phyloP scores from a whole-genome alignment of 306 rosid species.

The Prunus padus region DNA sequence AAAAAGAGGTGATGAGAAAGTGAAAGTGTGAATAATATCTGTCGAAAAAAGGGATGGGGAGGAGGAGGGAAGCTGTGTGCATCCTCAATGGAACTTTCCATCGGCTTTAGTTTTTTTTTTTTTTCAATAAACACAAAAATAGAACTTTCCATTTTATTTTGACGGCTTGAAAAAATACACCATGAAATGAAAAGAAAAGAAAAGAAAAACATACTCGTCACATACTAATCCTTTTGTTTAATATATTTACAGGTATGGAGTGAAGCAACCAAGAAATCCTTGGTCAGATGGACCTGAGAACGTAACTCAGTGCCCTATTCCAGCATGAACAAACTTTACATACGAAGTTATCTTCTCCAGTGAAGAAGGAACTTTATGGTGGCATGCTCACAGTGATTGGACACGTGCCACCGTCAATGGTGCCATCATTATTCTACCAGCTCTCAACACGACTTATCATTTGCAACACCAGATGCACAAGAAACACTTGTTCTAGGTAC shows the following conservation, averaged over 20 bases:
- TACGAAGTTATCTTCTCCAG: conserved; percentile 18
- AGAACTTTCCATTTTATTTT: not conserved
- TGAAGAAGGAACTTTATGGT: conserved; percentile 32
- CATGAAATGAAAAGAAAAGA: no score
- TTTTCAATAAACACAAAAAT: not conserved
- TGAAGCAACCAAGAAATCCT: conserved; percentile 26
- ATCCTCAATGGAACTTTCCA: not conserved
- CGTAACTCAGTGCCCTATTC: conserved; percentile 30
- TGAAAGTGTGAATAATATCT: no score
- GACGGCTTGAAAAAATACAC: not conserved
- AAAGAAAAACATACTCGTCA: no score
- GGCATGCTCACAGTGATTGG: conserved; percentile 35
- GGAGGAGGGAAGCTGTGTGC: not conserved
- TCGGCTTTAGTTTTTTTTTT: not conserved
- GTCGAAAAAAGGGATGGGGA: no score
- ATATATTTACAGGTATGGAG: conserved; percentile 24
- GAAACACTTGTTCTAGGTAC: conserved; percentile 19
- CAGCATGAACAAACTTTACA: not conserved
- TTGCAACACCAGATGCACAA: conserved; percentile 10
- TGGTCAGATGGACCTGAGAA: conserved; percentile 34
- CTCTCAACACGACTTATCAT: conserved; percentile 2
- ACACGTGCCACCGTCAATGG: conserved; percentile 27
- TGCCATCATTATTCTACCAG: conserved; percentile 11
- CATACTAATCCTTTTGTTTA: not conserved
- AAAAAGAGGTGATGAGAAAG: no score